phyloP scores from a whole-genome alignment of 345 rosid genomes.

The Eucalyptus sideroxylon region DNA sequence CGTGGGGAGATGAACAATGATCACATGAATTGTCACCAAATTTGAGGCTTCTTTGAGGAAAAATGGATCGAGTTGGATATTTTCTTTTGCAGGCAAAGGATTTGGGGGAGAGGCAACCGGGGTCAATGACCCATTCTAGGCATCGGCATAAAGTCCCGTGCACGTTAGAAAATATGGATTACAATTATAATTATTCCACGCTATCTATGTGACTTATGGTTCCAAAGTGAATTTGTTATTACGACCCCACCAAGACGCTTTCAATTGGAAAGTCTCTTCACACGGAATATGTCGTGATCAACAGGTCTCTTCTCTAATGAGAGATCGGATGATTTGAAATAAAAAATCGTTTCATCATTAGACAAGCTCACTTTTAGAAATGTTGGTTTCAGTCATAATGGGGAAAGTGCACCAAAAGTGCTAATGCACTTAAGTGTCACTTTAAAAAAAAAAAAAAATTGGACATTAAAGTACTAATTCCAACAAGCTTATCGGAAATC shows the following conservation, averaged over 20 bases:
- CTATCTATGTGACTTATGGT: background rate
- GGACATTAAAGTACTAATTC: too few relatives aligned
- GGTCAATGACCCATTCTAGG: background rate
- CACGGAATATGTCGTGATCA: background rate
- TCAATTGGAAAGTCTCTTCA: background rate
- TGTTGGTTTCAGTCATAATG: background rate
- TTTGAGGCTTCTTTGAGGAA: background rate
- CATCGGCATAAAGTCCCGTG: background rate
- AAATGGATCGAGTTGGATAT: background rate
- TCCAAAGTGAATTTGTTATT: background rate
- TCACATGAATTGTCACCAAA: background rate
- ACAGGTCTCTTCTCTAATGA: background rate
- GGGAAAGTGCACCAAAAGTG: too few relatives aligned
- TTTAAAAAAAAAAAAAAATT: too few relatives aligned
- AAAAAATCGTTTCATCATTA: background rate
- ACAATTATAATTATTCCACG: accelerated
- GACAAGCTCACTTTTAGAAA: background rate
- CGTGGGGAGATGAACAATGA: background rate
- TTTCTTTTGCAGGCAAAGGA: background rate
- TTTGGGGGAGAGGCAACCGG: background rate
- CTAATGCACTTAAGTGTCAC: too few relatives aligned
- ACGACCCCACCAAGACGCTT: background rate
- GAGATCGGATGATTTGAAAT: background rate
- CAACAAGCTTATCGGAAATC: accelerated
- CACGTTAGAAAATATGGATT: background rate